phyloP scores from a whole-genome alignment of 2,329 filamentous ascomycete species.

The Bipolaris zeicola region DNA sequence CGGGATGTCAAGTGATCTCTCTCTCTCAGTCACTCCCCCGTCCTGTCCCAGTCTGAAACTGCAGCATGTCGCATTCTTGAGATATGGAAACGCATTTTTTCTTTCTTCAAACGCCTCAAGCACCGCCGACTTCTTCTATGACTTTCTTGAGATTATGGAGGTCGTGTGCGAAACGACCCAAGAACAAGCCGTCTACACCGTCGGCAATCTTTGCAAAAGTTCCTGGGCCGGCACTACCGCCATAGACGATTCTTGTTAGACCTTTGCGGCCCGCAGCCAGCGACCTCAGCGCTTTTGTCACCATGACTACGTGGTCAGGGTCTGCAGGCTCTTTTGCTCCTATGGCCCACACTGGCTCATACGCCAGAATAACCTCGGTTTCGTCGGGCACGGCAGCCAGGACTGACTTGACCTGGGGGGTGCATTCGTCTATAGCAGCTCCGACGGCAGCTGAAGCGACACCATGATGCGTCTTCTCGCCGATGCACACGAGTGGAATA shows the following conservation, averaged over 20 bases:
- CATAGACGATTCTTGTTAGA: conserved; percentile 74
- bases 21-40: neutral
- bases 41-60: neutral
- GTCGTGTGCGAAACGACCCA: conserved; percentile 82
- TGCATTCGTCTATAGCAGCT: conserved; percentile 69
- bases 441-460: conserved; percentile 58
- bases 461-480: conserved; percentile 64
- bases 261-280: conserved; percentile 60
- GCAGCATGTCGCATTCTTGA: neutral
- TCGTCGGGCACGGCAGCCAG: conserved; percentile 64
- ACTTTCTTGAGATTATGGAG: conserved; percentile 73
- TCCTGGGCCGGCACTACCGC: conserved; percentile 81
- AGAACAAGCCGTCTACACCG: conserved; percentile 78
- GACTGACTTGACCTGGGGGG: conserved; percentile 67
- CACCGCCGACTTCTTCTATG: conserved; percentile 69
- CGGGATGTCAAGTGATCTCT: conserved; percentile 2
- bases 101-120: conserved; percentile 17
- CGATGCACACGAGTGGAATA: conserved; percentile 79
- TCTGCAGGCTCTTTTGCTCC: conserved; percentile 74
- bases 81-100: neutral
- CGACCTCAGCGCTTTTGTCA: conserved; percentile 69
- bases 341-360: conserved; percentile 90
- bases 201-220: conserved; percentile 70
- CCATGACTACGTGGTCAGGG: conserved; percentile 72
- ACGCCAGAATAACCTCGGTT: conserved; percentile 76